Percentiles rank a stretch among this genome's conserved stretches.
Evolutionary conservation across 2,329 filamentous ascomycete genomes (phyloP).

Genomic region (Cytospora chrysosperma): DNA sequence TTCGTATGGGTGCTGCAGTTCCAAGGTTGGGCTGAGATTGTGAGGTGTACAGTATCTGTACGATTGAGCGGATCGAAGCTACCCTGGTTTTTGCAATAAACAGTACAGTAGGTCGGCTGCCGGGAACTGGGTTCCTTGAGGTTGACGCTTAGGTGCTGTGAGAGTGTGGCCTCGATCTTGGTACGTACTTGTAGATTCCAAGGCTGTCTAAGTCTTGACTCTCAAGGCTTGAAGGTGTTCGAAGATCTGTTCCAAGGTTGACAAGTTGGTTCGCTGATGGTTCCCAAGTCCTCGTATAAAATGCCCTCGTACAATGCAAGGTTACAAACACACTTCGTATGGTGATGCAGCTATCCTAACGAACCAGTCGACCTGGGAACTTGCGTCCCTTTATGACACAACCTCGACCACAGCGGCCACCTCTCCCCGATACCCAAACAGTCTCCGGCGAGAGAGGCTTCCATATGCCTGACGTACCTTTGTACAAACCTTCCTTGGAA

Average conservation of each 20-base stretch:
- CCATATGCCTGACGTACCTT: slow-evolving; percentile 21
- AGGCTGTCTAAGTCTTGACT: not conserved
- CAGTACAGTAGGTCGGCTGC: no score
- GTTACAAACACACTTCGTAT: slow-evolving; percentile 1
- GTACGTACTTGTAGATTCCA: no score
- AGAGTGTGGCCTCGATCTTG: not conserved
- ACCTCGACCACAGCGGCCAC: not conserved
- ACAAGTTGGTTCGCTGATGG: not conserved
- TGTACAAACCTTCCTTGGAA: no score
- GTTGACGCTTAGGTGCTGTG: no score
- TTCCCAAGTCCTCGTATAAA: not conserved
- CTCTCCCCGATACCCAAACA: slow-evolving; percentile 6
- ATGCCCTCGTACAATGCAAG: not conserved
- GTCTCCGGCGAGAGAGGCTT: slow-evolving; percentile 23
- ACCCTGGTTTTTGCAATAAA: no score
- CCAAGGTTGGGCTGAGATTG: not conserved
- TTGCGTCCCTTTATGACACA: slow-evolving; percentile 8
- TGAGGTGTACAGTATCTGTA: no score
- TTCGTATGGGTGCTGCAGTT: no score
- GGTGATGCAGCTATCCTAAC: not conserved
- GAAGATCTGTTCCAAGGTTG: not conserved
- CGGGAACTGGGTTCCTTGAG: no score
- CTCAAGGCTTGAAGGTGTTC: not conserved
- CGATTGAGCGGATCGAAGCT: not conserved
- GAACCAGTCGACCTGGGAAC: not conserved